Percentiles rank a stretch among this genome's conserved stretches.
These are phyloP conservation scores for Eimeria brunetti DNA, from an alignment of 169 alveolate genomes.

Conservation along the genomic window DNA sequence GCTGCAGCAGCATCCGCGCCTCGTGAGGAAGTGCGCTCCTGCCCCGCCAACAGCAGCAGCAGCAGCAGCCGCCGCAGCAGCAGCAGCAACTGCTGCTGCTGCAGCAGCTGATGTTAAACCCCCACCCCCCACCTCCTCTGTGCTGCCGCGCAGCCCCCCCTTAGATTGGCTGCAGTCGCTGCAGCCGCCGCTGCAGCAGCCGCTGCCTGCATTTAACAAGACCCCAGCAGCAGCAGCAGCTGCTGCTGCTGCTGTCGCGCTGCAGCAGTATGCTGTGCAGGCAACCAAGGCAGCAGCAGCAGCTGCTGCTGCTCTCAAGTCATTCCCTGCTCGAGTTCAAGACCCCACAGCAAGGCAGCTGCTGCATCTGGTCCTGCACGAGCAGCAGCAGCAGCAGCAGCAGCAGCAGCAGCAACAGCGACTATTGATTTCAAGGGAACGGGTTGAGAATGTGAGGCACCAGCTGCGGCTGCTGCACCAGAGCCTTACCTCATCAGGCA, in stretches of 20 bases:
- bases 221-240: constrained; percentile 62
- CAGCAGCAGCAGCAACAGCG: constrained; percentile 59
- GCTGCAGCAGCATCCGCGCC: not conserved
- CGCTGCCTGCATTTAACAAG: constrained; percentile 14
- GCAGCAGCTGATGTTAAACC: not conserved
- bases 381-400: constrained; percentile 52
- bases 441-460: constrained; percentile 49
- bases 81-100: not conserved
- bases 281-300: constrained; percentile 41
- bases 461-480: constrained; percentile 62
- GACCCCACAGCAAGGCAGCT: constrained; percentile 40
- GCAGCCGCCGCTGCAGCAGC: constrained; percentile 61
- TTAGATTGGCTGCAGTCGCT: constrained; percentile 6
- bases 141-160: constrained; percentile 13
- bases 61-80: not conserved
- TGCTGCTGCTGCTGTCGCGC: constrained; percentile 64
- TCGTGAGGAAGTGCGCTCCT: not conserved
- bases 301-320: constrained; percentile 58
- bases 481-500: constrained; percentile 6
- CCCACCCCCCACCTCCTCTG: not conserved
- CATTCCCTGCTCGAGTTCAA: not conserved
- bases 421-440: constrained; percentile 1
- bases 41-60: constrained; percentile 7
- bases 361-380: constrained; percentile 29
- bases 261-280: constrained; percentile 56